phyloP scores from a whole-genome alignment of 768 basidiomycete species.

The Lactarius psammicola region DNA sequence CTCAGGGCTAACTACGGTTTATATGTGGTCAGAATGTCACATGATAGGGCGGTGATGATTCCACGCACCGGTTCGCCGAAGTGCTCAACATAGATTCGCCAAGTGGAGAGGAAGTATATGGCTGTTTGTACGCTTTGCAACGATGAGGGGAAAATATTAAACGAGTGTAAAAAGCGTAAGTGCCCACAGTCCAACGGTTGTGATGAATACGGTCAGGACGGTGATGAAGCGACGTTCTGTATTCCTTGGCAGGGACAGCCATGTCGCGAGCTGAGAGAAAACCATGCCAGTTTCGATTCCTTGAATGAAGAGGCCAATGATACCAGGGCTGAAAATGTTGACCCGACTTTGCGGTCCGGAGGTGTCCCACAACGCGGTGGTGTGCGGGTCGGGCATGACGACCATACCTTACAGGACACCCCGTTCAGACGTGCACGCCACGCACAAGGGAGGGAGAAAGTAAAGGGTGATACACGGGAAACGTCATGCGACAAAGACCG shows the following conservation, averaged over 20 bases:
- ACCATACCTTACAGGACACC: neutral
- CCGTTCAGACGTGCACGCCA: no score
- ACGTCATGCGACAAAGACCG: neutral
- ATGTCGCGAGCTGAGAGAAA: slow-evolving; percentile 1
- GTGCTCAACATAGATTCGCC: slow-evolving; percentile 4
- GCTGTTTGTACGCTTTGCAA: slow-evolving; percentile 1
- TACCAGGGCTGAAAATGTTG: neutral
- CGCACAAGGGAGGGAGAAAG: neutral
- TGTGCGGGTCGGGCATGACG: neutral
- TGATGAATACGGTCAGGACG: slow-evolving; percentile 1
- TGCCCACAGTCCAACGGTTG: slow-evolving; percentile 5
- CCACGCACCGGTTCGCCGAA: neutral
- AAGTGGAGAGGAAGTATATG: slow-evolving; percentile 3
- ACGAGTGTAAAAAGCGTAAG: neutral
- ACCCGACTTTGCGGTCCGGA: neutral
- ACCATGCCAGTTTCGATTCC: slow-evolving; percentile 13
- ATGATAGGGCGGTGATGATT: neutral
- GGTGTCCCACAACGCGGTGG: no score
- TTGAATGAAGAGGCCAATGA: slow-evolving; percentile 14
- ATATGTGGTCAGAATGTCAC: neutral
- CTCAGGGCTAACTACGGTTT: neutral
- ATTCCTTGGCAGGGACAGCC: neutral
- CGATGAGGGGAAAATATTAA: neutral
- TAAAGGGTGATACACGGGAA: neutral
- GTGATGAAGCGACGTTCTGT: neutral